These are phyloP conservation scores for Ananas comosus DNA, from an alignment of 176 grass and related monocot species.

Conservation along the genomic window DNA sequence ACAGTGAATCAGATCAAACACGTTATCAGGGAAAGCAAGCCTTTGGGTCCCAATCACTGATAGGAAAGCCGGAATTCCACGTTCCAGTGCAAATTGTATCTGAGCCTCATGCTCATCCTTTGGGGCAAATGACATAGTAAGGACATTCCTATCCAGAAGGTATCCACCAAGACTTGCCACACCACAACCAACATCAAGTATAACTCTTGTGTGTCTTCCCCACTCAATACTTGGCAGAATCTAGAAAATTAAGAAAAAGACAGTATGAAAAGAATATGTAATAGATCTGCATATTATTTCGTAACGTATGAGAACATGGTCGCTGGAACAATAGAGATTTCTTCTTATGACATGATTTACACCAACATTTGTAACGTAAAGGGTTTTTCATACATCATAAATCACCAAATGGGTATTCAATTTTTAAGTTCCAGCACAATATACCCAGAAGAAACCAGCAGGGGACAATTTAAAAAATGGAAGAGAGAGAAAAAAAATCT, in stretches of 20 bases:
- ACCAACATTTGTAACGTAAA: no score
- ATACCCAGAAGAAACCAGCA: no score
- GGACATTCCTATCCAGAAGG: conserved; percentile 82
- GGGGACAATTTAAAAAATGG: no score
- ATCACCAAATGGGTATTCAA: no score
- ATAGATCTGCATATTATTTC: neutral
- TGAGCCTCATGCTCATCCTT: conserved; percentile 98
- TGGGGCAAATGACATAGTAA: conserved; percentile 89
- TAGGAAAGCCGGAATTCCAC: conserved; percentile 76
- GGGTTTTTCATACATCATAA: no score
- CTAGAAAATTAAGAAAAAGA: conserved; percentile 27
- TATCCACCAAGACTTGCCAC: conserved; percentile 92
- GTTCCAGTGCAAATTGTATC: conserved; percentile 87
- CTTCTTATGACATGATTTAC: no score
- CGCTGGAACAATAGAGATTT: no score
- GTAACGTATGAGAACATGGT: no score
- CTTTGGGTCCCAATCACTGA: conserved; percentile 82
- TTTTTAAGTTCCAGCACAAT: no score
- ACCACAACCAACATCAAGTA: conserved; percentile 88
- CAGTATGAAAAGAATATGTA: neutral
- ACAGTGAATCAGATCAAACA: conserved; percentile 83
- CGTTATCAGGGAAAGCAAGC: conserved; percentile 86
- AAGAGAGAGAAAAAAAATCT: no score
- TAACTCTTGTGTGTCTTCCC: conserved; percentile 65
- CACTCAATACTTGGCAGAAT: conserved; percentile 64